A percentile compares a stretch with the other conserved stretches of the same genome.
Evolutionary conservation across 139 green algal genomes (phyloP).

Genomic region (Micractinium sp.): DNA sequence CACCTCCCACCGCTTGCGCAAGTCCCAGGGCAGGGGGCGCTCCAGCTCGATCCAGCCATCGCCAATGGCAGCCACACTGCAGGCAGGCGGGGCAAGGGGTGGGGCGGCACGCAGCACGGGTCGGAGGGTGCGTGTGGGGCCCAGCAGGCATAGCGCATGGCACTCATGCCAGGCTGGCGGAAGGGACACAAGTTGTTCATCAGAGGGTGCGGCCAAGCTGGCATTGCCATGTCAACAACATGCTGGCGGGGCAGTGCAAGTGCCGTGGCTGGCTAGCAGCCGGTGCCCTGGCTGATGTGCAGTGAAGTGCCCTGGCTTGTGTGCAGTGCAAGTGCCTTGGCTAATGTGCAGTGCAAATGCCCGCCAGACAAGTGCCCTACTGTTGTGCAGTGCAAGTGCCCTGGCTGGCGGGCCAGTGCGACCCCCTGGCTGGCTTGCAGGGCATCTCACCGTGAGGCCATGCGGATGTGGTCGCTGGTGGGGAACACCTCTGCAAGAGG

Average conservation of each 20-base stretch:
- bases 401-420: no score
- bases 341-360: background rate
- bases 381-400: no score
- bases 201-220: no score
- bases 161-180: no score
- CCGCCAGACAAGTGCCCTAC: no score
- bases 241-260: no score
- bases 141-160: background rate
- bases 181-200: no score
- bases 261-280: background rate
- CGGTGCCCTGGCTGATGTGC: no score
- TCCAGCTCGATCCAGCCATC: slow-evolving; percentile 35
- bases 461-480: slow-evolving; percentile 22
- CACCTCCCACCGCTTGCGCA: slow-evolving; percentile 1
- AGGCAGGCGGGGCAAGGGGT: background rate
- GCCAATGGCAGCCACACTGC: slow-evolving; percentile 10
- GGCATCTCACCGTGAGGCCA: slow-evolving; percentile 12
- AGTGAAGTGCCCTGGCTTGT: background rate
- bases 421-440: no score
- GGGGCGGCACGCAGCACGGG: background rate
- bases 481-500: slow-evolving; percentile 5
- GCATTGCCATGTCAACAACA: no score
- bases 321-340: no score
- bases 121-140: background rate
- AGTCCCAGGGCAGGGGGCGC: slow-evolving; percentile 24